Evolutionary conservation across 179 eudicot genomes (phyloP).

Genomic region (Beta lomatogona): DNA sequence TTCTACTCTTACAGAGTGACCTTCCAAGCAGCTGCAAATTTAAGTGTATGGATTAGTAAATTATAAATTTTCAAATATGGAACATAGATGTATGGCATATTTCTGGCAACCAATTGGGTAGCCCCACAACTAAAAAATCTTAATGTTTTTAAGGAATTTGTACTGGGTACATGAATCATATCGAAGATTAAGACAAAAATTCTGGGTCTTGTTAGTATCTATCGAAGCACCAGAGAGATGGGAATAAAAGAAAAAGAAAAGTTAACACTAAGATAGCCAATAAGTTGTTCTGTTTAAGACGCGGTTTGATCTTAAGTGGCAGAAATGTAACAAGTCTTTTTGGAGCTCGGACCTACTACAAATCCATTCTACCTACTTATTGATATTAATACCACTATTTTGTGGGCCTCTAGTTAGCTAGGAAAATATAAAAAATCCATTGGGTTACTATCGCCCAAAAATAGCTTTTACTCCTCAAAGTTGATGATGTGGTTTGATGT

Average conservation of each 20-base stretch:
- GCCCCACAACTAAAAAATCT: conserved; percentile 10
- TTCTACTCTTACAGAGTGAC: conserved; percentile 7
- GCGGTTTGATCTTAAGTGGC: conserved; percentile 30
- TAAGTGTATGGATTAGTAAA: not conserved
- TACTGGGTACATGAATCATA: conserved; percentile 23
- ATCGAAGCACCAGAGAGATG: conserved; percentile 8
- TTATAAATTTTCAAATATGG: not conserved
- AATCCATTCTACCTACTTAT: conserved; percentile 10
- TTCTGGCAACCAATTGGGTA: conserved; percentile 19
- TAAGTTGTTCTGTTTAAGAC: conserved; percentile 19
- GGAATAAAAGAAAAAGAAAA: not conserved
- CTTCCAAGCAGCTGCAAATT: conserved; percentile 30
- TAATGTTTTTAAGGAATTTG: not conserved
- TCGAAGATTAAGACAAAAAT: conserved; percentile 4
- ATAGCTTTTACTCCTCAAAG: not conserved
- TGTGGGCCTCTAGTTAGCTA: not conserved
- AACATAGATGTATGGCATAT: conserved; percentile 25
- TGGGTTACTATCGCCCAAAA: not conserved
- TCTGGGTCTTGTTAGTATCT: not conserved
- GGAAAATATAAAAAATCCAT: not conserved
- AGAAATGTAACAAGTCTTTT: not conserved
- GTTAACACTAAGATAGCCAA: not conserved
- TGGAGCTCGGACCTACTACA: conserved; percentile 21
- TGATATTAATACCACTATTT: not conserved
- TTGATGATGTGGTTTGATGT: not conserved